phyloP scores from a whole-genome alignment of 257 asterid species.

The Cordia subcordata region DNA sequence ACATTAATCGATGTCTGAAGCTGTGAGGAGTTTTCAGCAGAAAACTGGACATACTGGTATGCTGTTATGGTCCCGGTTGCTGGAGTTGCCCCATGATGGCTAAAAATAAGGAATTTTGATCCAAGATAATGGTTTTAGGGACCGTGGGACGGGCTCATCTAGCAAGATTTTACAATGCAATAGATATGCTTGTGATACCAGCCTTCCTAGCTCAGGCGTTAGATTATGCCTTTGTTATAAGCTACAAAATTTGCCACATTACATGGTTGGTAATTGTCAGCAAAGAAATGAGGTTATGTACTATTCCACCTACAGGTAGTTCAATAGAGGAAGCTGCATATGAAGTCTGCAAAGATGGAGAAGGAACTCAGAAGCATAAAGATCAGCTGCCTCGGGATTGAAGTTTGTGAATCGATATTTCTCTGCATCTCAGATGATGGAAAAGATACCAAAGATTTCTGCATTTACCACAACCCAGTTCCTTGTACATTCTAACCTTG shows the following conservation, averaged over 20 bases:
- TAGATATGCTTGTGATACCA: conserved; percentile 61
- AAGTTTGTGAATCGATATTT: conserved; percentile 61
- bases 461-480: conserved; percentile 13
- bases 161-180: conserved; percentile 50
- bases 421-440: conserved; percentile 44
- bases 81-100: conserved; percentile 81
- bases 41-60: conserved; percentile 34
- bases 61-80: conserved; percentile 52
- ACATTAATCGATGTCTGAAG: conserved; percentile 59
- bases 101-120: conserved; percentile 52
- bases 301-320: conserved; percentile 51
- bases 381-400: conserved; percentile 53
- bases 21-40: conserved; percentile 45
- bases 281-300: conserved; percentile 55
- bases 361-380: conserved; percentile 33
- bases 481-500: not conserved
- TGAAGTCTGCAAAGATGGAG: conserved; percentile 54
- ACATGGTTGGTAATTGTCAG: conserved; percentile 50
- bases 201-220: conserved; percentile 75
- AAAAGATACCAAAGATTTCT: conserved; percentile 15
- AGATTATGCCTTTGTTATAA: conserved; percentile 69
- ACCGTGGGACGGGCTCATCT: conserved; percentile 45
- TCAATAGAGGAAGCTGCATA: conserved; percentile 52
- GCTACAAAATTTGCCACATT: conserved; percentile 63
- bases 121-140: conserved; percentile 48